Base-by-base conservation (phyloP, 495 filamentous ascomycete genomes). In the Letharia columbiana region DNA sequence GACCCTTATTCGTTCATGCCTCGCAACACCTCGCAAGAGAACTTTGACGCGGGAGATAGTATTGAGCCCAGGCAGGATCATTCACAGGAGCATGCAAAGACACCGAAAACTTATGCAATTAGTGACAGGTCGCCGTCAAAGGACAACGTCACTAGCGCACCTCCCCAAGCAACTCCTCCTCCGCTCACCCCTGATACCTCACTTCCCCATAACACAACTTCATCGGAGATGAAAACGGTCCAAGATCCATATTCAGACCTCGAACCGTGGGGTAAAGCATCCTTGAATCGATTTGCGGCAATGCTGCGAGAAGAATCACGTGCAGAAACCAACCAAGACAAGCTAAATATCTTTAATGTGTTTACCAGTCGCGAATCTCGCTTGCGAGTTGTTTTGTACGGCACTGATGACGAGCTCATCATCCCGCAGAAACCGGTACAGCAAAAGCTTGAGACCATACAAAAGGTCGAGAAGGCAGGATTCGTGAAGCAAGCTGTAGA, bases 301-400 rank as follows among this genome's bases (percentile, higher is more conserved):
- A 83, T 83, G 80, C 68, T 84, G 33, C 80, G 78, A 37, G 82
- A 84, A 68, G 82, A 84, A 68, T 77, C 78, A 31, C 76, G 78
- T 35, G 80, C 79, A 15, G 76, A 80, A 58, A 78, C 76, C 4
- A 79, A 84, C 62, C 72, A 76, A 62, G 81, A 84, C 57, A 78
- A 81, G 41, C 77, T 77, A 63, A 79, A 79, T 62, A 77, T 83
- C 39, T 84, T 84, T 62, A 82, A 76, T 5, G 75, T 77, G 12
- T 84, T 84, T 62, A 77, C 77, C 49, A 75, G 73, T 18, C 81
- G 82, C 64, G 82, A 84, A 68, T 79, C 75, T 12, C 81, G 81
- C 49, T 74, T 84, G 10, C 78, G 82, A 37, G 80, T 82, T 56
- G 76, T 84, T 39, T 70, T 84, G 4, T 83, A 83, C 66, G 81